These are phyloP conservation scores for Podospora comata DNA, from an alignment of 495 filamentous ascomycete genomes.

Conservation along the genomic window DNA sequence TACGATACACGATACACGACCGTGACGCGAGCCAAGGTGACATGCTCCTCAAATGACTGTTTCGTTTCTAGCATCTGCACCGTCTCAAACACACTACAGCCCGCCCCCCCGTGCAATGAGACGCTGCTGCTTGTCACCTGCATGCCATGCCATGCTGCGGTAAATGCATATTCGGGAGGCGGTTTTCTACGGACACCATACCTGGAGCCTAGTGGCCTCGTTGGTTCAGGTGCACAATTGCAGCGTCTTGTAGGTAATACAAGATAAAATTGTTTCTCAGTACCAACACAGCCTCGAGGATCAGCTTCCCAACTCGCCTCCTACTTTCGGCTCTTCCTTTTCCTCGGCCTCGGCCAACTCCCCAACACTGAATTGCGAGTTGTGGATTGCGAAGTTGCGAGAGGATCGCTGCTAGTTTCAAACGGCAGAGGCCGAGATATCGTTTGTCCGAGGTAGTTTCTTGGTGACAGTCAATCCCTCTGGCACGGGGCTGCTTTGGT, in stretches of 20 bases:
- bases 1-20: not conserved
- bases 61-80: not conserved
- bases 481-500: too few species aligned
- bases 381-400: conserved; percentile 4
- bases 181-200: not conserved
- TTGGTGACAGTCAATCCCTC: too few species aligned
- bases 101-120: not conserved
- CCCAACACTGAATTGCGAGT: not conserved
- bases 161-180: not conserved
- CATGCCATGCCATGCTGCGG: not conserved
- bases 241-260: not conserved
- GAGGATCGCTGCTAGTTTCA: not conserved
- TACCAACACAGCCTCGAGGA: conserved; percentile 6
- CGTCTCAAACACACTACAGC: not conserved
- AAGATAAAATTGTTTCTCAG: not conserved
- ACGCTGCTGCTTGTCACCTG: not conserved
- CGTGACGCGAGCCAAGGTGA: not conserved
- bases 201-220: not conserved
- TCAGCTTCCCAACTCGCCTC: conserved; percentile 2
- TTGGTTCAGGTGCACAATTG: not conserved
- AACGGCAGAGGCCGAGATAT: not conserved
- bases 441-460: not conserved
- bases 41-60: not conserved
- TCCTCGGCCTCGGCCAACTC: not conserved
- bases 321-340: too few species aligned